phyloP scores from a whole-genome alignment of 2,329 filamentous ascomycete species.

The Ophiosphaerella narmari region DNA sequence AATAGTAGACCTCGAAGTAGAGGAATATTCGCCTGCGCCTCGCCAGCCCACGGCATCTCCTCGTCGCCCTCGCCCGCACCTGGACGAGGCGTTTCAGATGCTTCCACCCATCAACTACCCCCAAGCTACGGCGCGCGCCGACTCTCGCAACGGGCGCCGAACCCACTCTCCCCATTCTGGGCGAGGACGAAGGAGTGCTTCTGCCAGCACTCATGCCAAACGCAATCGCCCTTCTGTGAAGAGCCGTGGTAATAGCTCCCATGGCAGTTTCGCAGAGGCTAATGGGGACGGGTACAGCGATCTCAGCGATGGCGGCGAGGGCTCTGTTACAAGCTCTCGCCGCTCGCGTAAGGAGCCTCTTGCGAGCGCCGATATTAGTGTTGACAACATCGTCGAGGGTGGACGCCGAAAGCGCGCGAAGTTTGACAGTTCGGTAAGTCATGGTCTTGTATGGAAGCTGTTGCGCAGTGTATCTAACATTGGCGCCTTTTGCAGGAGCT shows the following conservation, averaged over 20 bases:
- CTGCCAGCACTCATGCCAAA: conserved; percentile 65
- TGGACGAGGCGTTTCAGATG: conserved; percentile 69
- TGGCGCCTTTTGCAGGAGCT: conserved; percentile 70
- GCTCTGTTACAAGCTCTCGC: conserved; percentile 71
- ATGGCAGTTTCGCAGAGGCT: conserved; percentile 63
- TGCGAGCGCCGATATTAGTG: conserved; percentile 94
- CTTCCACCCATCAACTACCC: conserved; percentile 64
- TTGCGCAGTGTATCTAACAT: conserved; percentile 27
- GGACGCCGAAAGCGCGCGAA: conserved; percentile 94
- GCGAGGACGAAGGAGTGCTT: conserved; percentile 76
- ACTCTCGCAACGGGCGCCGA: conserved; percentile 70
- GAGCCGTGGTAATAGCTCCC: conserved; percentile 66
- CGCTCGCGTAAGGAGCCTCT: conserved; percentile 81
- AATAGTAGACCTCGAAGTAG: conserved; percentile 56
- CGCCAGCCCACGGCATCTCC: conserved; percentile 54
- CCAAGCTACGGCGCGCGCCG: conserved; percentile 68
- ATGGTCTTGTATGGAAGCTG: conserved; percentile 5
- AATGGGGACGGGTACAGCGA: conserved; percentile 77
- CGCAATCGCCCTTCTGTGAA: conserved; percentile 70
- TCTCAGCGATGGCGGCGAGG: conserved; percentile 74
- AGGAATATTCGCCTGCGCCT: conserved; percentile 54
- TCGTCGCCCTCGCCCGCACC: conserved; percentile 60
- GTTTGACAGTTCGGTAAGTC: conserved; percentile 92
- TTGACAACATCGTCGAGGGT: conserved; percentile 97
- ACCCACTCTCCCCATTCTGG: conserved; percentile 75